phyloP scores from a whole-genome alignment of 208 protist genomes.

The Crithidia mellificae region DNA sequence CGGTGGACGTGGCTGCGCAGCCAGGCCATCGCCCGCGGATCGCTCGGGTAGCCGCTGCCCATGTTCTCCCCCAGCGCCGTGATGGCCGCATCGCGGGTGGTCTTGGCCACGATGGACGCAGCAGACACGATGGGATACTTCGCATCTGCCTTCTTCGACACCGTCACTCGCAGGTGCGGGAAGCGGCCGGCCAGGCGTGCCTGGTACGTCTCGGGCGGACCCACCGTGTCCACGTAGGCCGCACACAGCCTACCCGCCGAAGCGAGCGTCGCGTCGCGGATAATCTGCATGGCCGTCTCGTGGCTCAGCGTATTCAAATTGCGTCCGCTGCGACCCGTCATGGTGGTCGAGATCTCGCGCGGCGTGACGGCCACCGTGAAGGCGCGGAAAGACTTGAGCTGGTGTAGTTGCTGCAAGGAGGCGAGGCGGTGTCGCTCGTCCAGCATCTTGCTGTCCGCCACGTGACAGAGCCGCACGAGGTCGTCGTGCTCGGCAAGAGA shows the following conservation, averaged over 20 bases:
- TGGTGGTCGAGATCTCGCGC: conserved; percentile 74
- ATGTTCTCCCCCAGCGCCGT: conserved; percentile 49
- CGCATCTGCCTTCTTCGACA: conserved; percentile 91
- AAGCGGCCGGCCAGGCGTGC: conserved; percentile 72
- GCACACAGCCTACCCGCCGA: conserved; percentile 74
- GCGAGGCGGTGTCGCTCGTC: conserved; percentile 53
- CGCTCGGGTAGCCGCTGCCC: conserved; percentile 85
- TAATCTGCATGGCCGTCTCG: conserved; percentile 82
- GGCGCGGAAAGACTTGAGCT: conserved; percentile 62
- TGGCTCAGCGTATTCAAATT: conserved; percentile 92
- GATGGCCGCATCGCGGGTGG: conserved; percentile 64
- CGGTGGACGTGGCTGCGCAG: conserved; percentile 72
- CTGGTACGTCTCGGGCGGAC: conserved; percentile 84
- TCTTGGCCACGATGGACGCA: conserved; percentile 94
- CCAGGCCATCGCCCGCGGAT: conserved; percentile 70
- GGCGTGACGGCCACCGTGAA: conserved; percentile 70
- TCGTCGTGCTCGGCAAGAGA: conserved; percentile 74
- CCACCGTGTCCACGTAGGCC: conserved; percentile 95
- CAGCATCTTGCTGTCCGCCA: conserved; percentile 91
- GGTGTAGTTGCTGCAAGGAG: conserved; percentile 53
- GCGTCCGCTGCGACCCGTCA: conserved; percentile 64
- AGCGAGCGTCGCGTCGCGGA: conserved; percentile 70
- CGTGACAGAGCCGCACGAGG: conserved; percentile 67
- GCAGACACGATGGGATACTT: conserved; percentile 92
- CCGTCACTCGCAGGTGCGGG: conserved; percentile 84